Percentiles rank a stretch among this genome's conserved stretches.
Conservation (phyloP, 192 early-diverging fungal species). For the Backusella mclennaniae region DNA sequence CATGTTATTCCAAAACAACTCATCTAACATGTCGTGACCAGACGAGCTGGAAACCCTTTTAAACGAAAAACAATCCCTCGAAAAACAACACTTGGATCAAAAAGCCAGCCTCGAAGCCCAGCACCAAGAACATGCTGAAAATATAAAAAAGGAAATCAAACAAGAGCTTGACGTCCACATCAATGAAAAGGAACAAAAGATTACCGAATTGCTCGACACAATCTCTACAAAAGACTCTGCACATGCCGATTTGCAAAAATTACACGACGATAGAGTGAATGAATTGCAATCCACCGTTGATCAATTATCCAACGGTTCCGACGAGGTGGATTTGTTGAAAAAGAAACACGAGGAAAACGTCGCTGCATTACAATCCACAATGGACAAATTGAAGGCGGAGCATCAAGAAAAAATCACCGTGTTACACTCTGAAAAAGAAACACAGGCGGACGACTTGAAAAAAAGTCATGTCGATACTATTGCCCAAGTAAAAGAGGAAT, state of each 20-base stretch:
- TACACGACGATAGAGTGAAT: background rate
- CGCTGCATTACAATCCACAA: background rate
- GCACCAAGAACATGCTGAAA: conserved; percentile 14
- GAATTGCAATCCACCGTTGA: background rate
- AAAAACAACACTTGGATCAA: conserved; percentile 2
- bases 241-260: background rate
- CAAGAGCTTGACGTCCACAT: background rate
- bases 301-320: background rate
- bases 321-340: background rate
- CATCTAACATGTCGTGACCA: background rate
- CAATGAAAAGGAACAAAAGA: conserved; percentile 4
- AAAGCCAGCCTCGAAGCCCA: background rate
- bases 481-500: background rate
- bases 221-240: background rate
- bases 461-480: background rate
- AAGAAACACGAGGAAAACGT: conserved; percentile 14
- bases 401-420: background rate
- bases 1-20: background rate
- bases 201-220: background rate
- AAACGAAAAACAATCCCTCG: background rate
- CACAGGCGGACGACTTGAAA: background rate
- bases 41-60: background rate
- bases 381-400: conserved; percentile 7
- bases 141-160: conserved; percentile 5
- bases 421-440: background rate